Percentiles rank a stretch among this genome's conserved stretches.
Evolutionary conservation across 2,329 filamentous ascomycete species (phyloP).

Genomic region (Zasmidium angulare): DNA sequence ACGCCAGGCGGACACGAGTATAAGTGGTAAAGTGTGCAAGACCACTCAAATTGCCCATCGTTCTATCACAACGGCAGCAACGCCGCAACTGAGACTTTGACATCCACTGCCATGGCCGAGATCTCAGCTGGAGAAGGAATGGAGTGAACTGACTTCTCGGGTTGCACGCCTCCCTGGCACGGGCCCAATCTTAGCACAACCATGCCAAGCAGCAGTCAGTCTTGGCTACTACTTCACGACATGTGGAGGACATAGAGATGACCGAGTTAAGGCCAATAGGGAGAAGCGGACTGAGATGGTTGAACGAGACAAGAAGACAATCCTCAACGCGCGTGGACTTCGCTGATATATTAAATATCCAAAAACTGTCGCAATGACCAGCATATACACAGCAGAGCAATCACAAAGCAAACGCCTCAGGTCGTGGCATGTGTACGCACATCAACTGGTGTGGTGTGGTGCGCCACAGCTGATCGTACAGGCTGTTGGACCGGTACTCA

Average conservation of each 20-base stretch:
- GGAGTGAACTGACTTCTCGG: too few relatives aligned
- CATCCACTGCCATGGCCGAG: too few relatives aligned
- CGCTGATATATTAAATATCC: slow-evolving; percentile 7
- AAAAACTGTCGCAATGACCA: slow-evolving; percentile 19
- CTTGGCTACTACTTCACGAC: neutral
- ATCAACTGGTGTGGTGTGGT: neutral
- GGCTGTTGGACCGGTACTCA: neutral
- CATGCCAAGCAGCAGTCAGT: neutral
- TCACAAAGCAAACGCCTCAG: neutral
- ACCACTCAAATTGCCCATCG: too few relatives aligned
- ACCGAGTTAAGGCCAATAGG: neutral
- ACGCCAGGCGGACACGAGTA: neutral
- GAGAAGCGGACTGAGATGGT: neutral
- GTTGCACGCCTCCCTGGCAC: neutral
- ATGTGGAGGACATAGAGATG: neutral
- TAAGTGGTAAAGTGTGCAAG: too few relatives aligned
- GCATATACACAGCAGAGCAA: slow-evolving; percentile 21
- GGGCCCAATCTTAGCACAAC: neutral
- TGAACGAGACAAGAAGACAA: neutral
- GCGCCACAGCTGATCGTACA: neutral
- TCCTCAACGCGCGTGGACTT: neutral
- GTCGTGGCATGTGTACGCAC: neutral
- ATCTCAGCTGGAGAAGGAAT: too few relatives aligned
- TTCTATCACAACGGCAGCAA: too few relatives aligned
- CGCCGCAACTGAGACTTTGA: too few relatives aligned